Percentiles rank a stretch among this genome's conserved stretches.
Conservation (phyloP, 352 stramenopile genomes). For the Phytophthora ohioensis region DNA sequence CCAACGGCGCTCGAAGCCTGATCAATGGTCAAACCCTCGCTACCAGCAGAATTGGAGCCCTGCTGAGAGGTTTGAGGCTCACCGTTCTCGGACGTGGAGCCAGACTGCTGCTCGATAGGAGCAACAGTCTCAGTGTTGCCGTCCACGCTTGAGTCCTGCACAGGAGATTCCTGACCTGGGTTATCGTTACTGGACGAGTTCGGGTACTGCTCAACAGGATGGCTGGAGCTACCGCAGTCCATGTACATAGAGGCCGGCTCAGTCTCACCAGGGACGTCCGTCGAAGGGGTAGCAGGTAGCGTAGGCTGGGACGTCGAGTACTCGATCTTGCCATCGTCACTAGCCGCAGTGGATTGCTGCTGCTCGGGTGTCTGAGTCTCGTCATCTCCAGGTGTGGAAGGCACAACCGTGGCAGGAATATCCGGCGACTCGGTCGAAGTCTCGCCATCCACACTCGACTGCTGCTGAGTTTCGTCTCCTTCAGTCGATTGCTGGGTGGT, state of each 20-base stretch:
- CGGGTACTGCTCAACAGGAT: neutral
- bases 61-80: constrained; percentile 4
- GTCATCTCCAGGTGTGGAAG: neutral
- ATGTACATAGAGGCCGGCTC: constrained; percentile 1
- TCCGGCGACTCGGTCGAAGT: constrained; percentile 18
- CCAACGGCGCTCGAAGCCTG: neutral
- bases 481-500: constrained; percentile 14
- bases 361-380: constrained; percentile 5
- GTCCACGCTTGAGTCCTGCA: neutral
- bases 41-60: neutral
- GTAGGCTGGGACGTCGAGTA: neutral
- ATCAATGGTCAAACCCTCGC: neutral
- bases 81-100: constrained; percentile 2
- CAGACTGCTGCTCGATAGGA: constrained; percentile 5
- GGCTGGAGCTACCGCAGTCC: constrained; percentile 2
- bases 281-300: no score
- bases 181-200: neutral
- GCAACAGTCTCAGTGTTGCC: constrained; percentile 1
- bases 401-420: constrained; percentile 15
- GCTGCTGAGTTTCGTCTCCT: constrained; percentile 20
- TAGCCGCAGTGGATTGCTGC: neutral
- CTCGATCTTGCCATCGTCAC: neutral
- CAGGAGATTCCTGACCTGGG: constrained; percentile 3
- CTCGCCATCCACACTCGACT: constrained; percentile 18
- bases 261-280: neutral